A percentile compares a stretch with the other conserved stretches of the same genome.
Evolutionary conservation across 2,329 filamentous ascomycete species (phyloP).

Genomic region (Alternaria sp.): DNA sequence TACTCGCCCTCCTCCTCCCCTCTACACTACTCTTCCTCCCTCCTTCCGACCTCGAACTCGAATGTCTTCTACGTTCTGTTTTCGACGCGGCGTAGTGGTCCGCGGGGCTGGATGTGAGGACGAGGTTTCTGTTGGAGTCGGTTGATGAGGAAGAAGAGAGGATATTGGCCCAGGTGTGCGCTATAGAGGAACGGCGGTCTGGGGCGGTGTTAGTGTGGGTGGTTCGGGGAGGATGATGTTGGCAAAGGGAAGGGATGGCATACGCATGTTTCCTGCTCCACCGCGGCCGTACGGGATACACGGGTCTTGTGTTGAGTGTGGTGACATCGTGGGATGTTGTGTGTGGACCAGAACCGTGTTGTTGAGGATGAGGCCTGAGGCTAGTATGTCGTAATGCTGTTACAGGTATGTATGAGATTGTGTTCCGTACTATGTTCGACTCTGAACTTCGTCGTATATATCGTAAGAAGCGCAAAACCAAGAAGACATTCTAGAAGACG

Average conservation of each 20-base stretch:
- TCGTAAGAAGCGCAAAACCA: background rate
- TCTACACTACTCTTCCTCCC: background rate
- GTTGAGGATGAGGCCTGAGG: no score
- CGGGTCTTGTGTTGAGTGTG: background rate
- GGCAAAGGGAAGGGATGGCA: background rate
- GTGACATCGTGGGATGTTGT: background rate
- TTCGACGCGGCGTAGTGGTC: constrained; percentile 12
- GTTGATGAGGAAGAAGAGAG: background rate
- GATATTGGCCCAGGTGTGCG: constrained; percentile 12
- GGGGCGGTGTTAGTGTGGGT: background rate
- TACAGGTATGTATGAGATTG: no score
- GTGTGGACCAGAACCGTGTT: no score
- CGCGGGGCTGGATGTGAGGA: constrained; percentile 7
- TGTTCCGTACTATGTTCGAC: no score
- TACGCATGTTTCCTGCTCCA: constrained; percentile 22
- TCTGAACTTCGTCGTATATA: no score
- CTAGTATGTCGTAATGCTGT: no score
- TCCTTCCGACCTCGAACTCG: background rate
- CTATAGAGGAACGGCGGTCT: constrained; percentile 20
- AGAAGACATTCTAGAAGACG: background rate
- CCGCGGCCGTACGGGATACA: constrained; percentile 19
- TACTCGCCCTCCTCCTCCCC: background rate
- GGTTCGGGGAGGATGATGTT: background rate
- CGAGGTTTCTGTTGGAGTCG: background rate
- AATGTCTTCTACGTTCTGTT: background rate